Base-by-base conservation (phyloP, 495 filamentous ascomycete genomes). In the Daldinia loculata region DNA sequence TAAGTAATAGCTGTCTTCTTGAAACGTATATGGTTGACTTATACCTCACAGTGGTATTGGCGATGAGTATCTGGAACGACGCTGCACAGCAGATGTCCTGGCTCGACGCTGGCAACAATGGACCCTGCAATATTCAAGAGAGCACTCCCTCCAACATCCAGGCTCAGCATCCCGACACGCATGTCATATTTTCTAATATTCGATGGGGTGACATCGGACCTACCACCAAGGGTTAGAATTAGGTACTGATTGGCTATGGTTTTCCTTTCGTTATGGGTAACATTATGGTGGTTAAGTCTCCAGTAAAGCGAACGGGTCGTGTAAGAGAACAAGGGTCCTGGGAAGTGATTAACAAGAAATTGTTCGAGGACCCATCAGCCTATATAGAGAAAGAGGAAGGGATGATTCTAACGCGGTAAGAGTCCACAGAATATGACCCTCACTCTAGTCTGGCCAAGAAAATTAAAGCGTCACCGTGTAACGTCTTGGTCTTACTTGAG, bases 161-260 rank as follows among this genome's bases (percentile, higher is more conserved):
- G 78, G 45, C 76, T 29, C 76, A 82, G 34, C 69, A 79, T 32
- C 77, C 82, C 3, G 78, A 81, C 64, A 77, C 85, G 26, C 79
- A 79, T 32, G 84, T 89, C 30, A 76, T 77, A 26, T 89, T 82
- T 78, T 86, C 83, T 34, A 86, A 88, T 76, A 86, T 70, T 36
- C 56, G 68, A 61, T 75, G 72, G 62, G 70, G 72, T 1, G 72
- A 74, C 24, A 74, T 74, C 34, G 72, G 72, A 45, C 71, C 72
- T 55, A 74, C 72, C 11, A 63, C 66, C 22, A 26, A 69, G 24
- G 29, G 29, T 22, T 64, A 63, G 27, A 55, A 6, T 29, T 55
- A 14, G 43, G 32, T 19, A 11, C 3, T 57, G 19, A 32, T n/a
- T 14, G 7, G 32, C 7, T 22, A 57, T 57, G 12, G 24, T 30